These are phyloP conservation scores for Cyberlindnera saturnus DNA, from an alignment of 805 yeast species.

Conservation along the genomic window DNA sequence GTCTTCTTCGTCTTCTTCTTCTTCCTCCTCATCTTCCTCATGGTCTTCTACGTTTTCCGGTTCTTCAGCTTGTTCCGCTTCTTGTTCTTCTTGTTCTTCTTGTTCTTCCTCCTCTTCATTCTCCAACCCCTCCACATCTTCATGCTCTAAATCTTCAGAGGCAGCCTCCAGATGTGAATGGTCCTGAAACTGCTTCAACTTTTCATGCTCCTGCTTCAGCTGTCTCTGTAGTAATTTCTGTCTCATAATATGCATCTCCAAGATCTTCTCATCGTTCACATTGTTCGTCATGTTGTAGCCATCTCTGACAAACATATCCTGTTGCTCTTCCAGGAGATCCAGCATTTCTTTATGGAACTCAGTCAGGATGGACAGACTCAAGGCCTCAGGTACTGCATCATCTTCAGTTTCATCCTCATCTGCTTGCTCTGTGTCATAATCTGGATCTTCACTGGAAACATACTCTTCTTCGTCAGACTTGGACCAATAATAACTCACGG, in stretches of 20 bases:
- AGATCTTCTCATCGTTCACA: constrained; percentile 7
- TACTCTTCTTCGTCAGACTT: constrained; percentile 18
- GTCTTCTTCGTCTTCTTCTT: constrained; percentile 13
- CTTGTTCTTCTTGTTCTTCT: constrained; percentile 4
- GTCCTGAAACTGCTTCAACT: constrained; percentile 13
- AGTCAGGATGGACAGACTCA: constrained; percentile 1
- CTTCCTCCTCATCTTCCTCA: constrained; percentile 31
- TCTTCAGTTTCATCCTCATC: constrained; percentile 17
- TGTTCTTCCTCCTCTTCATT: constrained; percentile 9
- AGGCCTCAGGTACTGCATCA: constrained; percentile 7
- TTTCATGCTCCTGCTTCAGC: constrained; percentile 9
- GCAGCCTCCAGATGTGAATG: constrained; percentile 22
- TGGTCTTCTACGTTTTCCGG: constrained; percentile 20
- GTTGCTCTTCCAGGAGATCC: constrained; percentile 11
- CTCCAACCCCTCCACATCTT: constrained; percentile 34
- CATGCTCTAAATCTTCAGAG: constrained; percentile 28
- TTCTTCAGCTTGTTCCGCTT: not conserved
- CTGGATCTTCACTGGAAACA: constrained; percentile 14
- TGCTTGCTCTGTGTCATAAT: constrained; percentile 4
- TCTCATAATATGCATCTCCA: constrained; percentile 8
- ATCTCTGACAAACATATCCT: constrained; percentile 9
- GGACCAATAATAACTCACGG: constrained; percentile 8
- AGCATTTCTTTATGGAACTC: constrained; percentile 13
- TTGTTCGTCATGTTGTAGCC: constrained; percentile 6
- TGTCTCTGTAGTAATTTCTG: constrained; percentile 13